Conservation (phyloP, 2,329 filamentous ascomycete species). For the Sphaceloma murrayae region DNA sequence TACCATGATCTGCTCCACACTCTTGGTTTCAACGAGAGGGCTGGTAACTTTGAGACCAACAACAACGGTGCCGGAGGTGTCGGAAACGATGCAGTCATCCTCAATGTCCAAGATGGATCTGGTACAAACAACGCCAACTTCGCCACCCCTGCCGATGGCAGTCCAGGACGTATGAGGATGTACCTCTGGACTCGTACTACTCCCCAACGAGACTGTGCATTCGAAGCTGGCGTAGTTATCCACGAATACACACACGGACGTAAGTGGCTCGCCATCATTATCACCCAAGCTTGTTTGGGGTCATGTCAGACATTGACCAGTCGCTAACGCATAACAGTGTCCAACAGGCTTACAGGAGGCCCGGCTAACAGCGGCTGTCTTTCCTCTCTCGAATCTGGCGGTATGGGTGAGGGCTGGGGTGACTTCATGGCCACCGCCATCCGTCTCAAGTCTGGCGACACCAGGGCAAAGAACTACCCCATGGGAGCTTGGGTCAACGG, state of each 20-base stretch:
- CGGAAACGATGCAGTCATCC: constrained; percentile 34
- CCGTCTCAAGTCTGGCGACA: constrained; percentile 39
- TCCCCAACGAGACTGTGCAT: constrained; percentile 45
- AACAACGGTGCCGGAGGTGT: constrained; percentile 46
- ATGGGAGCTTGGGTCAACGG: constrained; percentile 45
- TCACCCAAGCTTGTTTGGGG: neutral
- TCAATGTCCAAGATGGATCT: constrained; percentile 43
- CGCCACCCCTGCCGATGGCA: constrained; percentile 44
- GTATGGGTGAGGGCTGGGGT: constrained; percentile 52
- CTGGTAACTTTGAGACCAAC: constrained; percentile 52
- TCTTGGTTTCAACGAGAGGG: constrained; percentile 49
- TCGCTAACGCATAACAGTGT: constrained; percentile 30
- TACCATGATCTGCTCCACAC: constrained; percentile 51
- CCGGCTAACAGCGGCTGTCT: constrained; percentile 46
- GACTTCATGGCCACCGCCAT: constrained; percentile 48
- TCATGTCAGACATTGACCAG: constrained; percentile 21
- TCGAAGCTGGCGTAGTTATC: constrained; percentile 51
- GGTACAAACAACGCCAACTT: constrained; percentile 52
- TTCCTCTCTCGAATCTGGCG: constrained; percentile 39
- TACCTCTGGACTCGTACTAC: constrained; percentile 45
- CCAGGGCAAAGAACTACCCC: constrained; percentile 37
- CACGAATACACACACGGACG: constrained; percentile 46
- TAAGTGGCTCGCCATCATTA: neutral
- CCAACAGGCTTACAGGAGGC: constrained; percentile 50
- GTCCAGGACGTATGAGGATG: constrained; percentile 48